Evolutionary conservation across 345 rosid genomes (phyloP).

Genomic region (Corchorus capsularis): DNA sequence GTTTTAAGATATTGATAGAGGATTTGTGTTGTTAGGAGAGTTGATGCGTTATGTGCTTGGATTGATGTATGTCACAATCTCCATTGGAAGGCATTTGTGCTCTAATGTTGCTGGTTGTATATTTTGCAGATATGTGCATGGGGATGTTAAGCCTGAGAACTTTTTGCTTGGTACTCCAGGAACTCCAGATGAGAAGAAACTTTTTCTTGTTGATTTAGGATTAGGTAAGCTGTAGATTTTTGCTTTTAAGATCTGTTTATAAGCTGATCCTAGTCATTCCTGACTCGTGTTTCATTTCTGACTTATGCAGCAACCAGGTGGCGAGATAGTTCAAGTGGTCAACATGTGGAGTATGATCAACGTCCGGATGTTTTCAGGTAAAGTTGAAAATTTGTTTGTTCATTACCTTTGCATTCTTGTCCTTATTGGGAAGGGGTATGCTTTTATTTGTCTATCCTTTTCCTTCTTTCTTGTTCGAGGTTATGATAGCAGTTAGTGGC

Average conservation of each 20-base stretch:
- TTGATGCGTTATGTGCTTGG: background rate
- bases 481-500: conserved; percentile 4
- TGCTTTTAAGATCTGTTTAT: background rate
- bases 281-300: conserved; percentile 16
- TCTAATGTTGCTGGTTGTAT: conserved; percentile 21
- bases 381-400: background rate
- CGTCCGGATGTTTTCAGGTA: conserved; percentile 98
- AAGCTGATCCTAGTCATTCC: background rate
- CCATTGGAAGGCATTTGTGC: background rate
- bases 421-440: no score
- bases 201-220: conserved; percentile 92
- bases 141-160: conserved; percentile 98
- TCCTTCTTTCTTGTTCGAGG: background rate
- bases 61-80: background rate
- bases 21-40: background rate
- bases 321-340: conserved; percentile 80
- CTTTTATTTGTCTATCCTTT: background rate
- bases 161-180: conserved; percentile 90
- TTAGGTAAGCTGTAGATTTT: conserved; percentile 51
- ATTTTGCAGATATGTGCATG: conserved; percentile 82
- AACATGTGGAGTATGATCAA: conserved; percentile 96
- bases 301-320: conserved; percentile 77
- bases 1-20: background rate
- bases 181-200: conserved; percentile 82
- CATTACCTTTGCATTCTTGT: background rate